Evolutionary conservation across 495 filamentous ascomycete genomes (phyloP), one percentile per base, ranked within the genome.

Genomic region (Lophiotrema nucula): DNA sequence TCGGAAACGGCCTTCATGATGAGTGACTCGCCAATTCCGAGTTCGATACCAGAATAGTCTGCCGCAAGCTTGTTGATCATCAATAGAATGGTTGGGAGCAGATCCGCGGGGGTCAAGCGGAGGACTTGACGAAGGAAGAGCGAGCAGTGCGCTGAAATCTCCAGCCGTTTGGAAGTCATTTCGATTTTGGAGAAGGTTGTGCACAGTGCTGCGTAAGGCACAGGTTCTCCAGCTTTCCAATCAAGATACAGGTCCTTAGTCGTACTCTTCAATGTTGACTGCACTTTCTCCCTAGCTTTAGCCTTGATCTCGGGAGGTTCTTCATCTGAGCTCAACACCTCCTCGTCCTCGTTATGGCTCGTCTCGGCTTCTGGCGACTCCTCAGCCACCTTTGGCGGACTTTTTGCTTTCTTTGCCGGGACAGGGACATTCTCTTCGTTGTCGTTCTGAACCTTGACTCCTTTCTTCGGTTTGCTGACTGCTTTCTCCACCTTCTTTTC

Each of bases 1-100:
- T 98, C 92, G 13, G 91, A 90, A 67, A 98, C 96, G 15, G 93
- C 88, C 66, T 97, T 98, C 91, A 98, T 97, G 65, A 98, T 95
- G 41, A 98, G 70, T 13, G 90, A 96, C 75, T 98, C 93, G 39
- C 93, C 93, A 67, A 98, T 97, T 25, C 93, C 93, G 16, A 98
- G 77, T 72, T 98, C 93, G 53, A 98, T 88, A 18, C 93, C 93
- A 22, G 92, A 86, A 67, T 96, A 98, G 68, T 98, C 93, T 1
- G 93, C 92, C 12, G 93, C 93, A 28, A 98, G 83, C 67, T 97
- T 97, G 72, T 96, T 96, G 73, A 93, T 90, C 92, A 97, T 97
- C 18, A 98, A 83, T 48, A 92, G 80, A 6, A 97, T 86, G 1
- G 89, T 93, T 2, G 90, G 81, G 1, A 97, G 77, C 4, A 98